A percentile compares a stretch with the other conserved stretches of the same genome.
phyloP scores from a whole-genome alignment of 768 basidiomycete genomes.

The Leccinum fibrillosum region DNA sequence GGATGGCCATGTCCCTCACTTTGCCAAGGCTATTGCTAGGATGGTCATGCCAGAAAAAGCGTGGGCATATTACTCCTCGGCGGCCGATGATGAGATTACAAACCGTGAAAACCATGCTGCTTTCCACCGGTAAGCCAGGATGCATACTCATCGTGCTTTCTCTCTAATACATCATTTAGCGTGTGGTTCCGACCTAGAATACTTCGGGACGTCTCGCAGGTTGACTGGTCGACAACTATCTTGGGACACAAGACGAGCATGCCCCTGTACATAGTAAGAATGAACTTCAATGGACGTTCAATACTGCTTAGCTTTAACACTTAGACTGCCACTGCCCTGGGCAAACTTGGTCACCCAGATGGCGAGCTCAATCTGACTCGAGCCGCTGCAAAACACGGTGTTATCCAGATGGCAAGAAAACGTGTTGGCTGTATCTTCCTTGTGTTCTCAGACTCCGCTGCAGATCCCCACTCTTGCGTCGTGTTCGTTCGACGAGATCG shows the following conservation, averaged over 20 bases:
- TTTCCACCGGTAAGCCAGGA: conserved; percentile 66
- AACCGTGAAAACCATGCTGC: conserved; percentile 86
- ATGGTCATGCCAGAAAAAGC: conserved; percentile 80
- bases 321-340: conserved; percentile 80
- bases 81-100: conserved; percentile 93
- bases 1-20: conserved; percentile 7
- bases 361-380: conserved; percentile 90
- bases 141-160: background rate
- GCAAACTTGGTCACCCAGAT: conserved; percentile 94
- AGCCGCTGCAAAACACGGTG: conserved; percentile 76
- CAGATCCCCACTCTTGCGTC: conserved; percentile 95
- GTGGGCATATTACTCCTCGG: conserved; percentile 98
- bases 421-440: background rate
- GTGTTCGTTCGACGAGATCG: conserved; percentile 93
- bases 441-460: background rate
- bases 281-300: background rate
- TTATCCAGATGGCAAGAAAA: conserved; percentile 65
- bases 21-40: conserved; percentile 72
- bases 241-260: conserved; percentile 71
- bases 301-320: conserved; percentile 5
- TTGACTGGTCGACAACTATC: conserved; percentile 85
- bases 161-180: conserved; percentile 29
- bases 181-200: conserved; percentile 92
- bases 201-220: conserved; percentile 76
- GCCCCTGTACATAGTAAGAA: conserved; percentile 75